phyloP scores from a whole-genome alignment of 352 stramenopile genomes.

The Pythium pyrilobum region DNA sequence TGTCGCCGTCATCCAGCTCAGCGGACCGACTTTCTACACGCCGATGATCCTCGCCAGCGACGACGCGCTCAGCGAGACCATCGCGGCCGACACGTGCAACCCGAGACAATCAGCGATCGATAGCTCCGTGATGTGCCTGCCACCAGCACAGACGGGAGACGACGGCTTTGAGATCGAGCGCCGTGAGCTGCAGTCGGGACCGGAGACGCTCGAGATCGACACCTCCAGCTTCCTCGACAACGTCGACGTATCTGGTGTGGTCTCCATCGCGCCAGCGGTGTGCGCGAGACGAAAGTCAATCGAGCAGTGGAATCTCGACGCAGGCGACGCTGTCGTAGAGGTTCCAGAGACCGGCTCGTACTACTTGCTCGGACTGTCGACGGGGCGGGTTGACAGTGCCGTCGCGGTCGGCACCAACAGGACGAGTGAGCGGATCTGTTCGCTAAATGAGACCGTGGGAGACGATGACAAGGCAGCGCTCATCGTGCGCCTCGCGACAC shows the following conservation, averaged over 20 bases:
- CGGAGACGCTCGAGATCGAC: too few relatives aligned
- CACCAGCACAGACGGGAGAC: neutral
- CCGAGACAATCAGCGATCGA: slow-evolving; percentile 9
- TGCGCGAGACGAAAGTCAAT: neutral
- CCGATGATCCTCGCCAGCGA: slow-evolving; percentile 19
- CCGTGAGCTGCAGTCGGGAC: too few relatives aligned
- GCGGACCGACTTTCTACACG: slow-evolving; percentile 14
- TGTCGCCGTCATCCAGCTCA: slow-evolving; percentile 16
- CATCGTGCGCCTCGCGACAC: slow-evolving; percentile 17
- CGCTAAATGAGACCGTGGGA: slow-evolving; percentile 10
- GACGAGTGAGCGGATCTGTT: slow-evolving; percentile 6
- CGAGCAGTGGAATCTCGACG: slow-evolving; percentile 13
- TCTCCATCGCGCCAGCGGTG: neutral
- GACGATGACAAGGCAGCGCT: slow-evolving; percentile 13
- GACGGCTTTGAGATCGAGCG: neutral
- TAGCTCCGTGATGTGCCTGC: slow-evolving; percentile 12
- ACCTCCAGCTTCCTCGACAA: too few relatives aligned
- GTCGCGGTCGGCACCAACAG: neutral
- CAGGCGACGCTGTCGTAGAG: slow-evolving; percentile 14
- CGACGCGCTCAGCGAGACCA: slow-evolving; percentile 1
- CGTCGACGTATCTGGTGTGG: too few relatives aligned
- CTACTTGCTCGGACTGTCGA: slow-evolving; percentile 12
- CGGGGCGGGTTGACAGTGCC: neutral
- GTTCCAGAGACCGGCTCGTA: slow-evolving; percentile 12
- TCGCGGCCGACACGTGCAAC: neutral